These are phyloP conservation scores for Phytopythium montanum DNA, from an alignment of 352 stramenopile genomes.

Conservation along the genomic window DNA sequence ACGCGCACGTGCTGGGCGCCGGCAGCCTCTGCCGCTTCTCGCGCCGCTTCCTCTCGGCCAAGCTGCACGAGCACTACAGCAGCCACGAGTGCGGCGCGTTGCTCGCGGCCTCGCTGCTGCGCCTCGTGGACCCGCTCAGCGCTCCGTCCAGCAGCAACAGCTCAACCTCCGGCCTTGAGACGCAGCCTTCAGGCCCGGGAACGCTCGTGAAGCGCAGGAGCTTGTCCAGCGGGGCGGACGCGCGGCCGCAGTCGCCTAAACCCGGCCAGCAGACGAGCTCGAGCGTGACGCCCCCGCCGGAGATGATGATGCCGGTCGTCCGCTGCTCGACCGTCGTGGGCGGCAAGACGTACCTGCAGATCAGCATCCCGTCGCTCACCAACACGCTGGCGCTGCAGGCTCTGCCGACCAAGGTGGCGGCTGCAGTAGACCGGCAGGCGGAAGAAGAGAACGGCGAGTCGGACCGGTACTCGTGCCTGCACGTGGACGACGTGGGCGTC, in stretches of 20 bases:
- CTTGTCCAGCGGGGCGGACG: neutral
- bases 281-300: conserved; percentile 45
- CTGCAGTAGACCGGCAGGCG: conserved; percentile 8
- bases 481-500: conserved; percentile 78
- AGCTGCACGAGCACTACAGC: conserved; percentile 78
- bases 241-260: conserved; percentile 10
- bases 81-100: conserved; percentile 71
- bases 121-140: conserved; percentile 58
- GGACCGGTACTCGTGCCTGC: conserved; percentile 56
- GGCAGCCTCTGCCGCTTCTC: conserved; percentile 81
- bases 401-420: conserved; percentile 37
- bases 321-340: conserved; percentile 34
- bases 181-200: neutral
- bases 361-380: conserved; percentile 64
- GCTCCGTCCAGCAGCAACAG: neutral
- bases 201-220: conserved; percentile 3
- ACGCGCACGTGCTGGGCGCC: conserved; percentile 67
- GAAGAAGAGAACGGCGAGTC: conserved; percentile 8
- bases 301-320: conserved; percentile 72
- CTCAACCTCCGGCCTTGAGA: neutral
- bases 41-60: conserved; percentile 67
- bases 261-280: conserved; percentile 18
- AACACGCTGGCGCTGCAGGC: conserved; percentile 64
- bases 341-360: conserved; percentile 64
- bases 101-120: conserved; percentile 57